Evolutionary conservation across 108 stramenopile species (phyloP).

Genomic region (Schizochytrium sp.): DNA sequence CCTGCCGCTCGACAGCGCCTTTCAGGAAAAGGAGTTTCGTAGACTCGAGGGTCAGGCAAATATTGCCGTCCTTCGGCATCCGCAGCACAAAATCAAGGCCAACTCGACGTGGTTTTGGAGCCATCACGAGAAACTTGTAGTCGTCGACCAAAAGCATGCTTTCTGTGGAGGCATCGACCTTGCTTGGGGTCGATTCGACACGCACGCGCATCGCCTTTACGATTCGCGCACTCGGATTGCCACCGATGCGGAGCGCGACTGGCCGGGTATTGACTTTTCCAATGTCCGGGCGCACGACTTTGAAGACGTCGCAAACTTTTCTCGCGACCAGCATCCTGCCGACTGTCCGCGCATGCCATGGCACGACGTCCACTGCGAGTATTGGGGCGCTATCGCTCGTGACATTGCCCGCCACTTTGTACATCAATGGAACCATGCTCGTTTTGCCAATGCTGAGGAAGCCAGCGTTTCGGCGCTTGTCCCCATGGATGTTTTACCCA

Average conservation of each 20-base stretch:
- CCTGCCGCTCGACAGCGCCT: not conserved
- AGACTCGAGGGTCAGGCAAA: not conserved
- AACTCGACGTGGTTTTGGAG: conserved; percentile 19
- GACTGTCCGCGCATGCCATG: conserved; percentile 18
- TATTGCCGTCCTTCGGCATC: conserved; percentile 9
- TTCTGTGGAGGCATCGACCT: conserved; percentile 66
- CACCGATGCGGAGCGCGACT: not conserved
- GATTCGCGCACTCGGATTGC: not conserved
- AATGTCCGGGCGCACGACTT: not conserved
- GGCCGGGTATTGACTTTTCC: conserved; percentile 14
- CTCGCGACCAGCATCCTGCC: not conserved
- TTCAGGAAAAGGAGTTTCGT: not conserved
- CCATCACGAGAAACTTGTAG: conserved; percentile 35
- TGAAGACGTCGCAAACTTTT: not conserved
- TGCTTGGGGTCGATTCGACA: conserved; percentile 54
- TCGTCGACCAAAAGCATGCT: conserved; percentile 33
- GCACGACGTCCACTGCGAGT: not conserved
- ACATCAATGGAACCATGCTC: conserved; percentile 20
- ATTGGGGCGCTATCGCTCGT: not conserved
- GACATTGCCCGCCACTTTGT: conserved; percentile 17
- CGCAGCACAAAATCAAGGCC: not conserved
- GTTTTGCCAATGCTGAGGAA: not conserved
- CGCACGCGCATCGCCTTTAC: not conserved
- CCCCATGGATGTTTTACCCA: not conserved
- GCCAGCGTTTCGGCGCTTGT: not conserved